A percentile compares a stretch with the other conserved stretches of the same genome.
phyloP scores from a whole-genome alignment of 108 stramenopile species.

The Aurantiochytrium sp. region DNA sequence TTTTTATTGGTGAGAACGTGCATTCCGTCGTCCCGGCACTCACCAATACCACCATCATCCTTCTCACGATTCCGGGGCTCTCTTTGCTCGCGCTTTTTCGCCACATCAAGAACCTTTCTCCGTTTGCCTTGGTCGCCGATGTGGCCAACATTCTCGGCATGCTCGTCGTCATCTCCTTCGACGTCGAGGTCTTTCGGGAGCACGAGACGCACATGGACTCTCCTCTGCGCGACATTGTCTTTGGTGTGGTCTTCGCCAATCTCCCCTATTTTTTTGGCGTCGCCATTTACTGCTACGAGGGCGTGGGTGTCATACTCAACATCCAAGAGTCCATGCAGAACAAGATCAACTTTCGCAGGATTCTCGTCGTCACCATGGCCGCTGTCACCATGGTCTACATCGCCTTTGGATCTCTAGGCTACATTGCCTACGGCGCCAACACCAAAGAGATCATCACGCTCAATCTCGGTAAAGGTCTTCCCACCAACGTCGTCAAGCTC shows the following conservation, averaged over 20 bases:
- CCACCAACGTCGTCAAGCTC: neutral
- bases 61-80: neutral
- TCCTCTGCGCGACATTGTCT: neutral
- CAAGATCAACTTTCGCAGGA: neutral
- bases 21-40: neutral
- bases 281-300: conserved; percentile 23
- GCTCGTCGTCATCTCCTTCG: conserved; percentile 20
- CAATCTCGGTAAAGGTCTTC: neutral
- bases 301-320: neutral
- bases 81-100: neutral
- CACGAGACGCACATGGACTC: neutral
- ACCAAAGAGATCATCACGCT: conserved; percentile 23
- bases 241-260: neutral
- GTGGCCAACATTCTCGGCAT: neutral
- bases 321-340: conserved; percentile 31
- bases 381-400: neutral
- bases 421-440: neutral
- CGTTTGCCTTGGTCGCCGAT: conserved; percentile 6
- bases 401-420: neutral
- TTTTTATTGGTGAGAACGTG: conserved; percentile 16
- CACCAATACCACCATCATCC: neutral
- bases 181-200: conserved; percentile 23
- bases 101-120: conserved; percentile 26
- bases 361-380: neutral
- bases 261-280: conserved; percentile 26